Base-by-base conservation (phyloP, 257 asterid species). In the Capsicum baccatum region DNA sequence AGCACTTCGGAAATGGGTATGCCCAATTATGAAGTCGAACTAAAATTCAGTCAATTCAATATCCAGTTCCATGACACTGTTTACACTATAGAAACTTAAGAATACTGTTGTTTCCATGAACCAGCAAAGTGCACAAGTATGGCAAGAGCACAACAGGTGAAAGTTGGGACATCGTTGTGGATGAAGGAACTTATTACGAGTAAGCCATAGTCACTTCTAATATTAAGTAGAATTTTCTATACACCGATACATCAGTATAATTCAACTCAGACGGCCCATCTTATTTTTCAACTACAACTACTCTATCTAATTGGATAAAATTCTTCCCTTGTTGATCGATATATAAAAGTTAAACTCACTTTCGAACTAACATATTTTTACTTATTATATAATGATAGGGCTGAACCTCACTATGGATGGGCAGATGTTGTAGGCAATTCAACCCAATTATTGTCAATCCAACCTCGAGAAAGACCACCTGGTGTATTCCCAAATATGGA, bases 401-500 rank as follows among this genome's bases (percentile, higher is more conserved):
- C 98, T 8, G 99, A 97, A 48, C 99, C 99, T 62, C 99, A 95
- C 88, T 95, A 97, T 78, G 99, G 99, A 89, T 97, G 99, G 99
- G 97, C 99, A 0, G 99, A 97, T 81, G 99, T 97, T 42, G 99
- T 97, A 73, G 99, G 99, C n/a, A 96, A 97, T 89, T 97, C 99
- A 16, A 88, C 86, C 44, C 99, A 97, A 79, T 81, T 97, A 87
- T 90, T 97, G 55, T 97, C 99, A 39, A 95, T 97, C 78, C 59
- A 93, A 86, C 98, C 98, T 33, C 91, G 80, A 58, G 99, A 97
- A 81, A 95, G 97, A 66, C 99, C 99, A 2, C 97, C 94, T 0
- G 99, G 99, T 9, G 95, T 94, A 19, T 97, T 87, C 84, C 99
- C 97, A 16, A 89, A 59, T 84, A 90, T 97, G 60, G 99, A 95